Percentiles rank a stretch among this genome's conserved stretches.
Conservation (phyloP, 148 eudicot species). For the Chenopodium formosanum region DNA sequence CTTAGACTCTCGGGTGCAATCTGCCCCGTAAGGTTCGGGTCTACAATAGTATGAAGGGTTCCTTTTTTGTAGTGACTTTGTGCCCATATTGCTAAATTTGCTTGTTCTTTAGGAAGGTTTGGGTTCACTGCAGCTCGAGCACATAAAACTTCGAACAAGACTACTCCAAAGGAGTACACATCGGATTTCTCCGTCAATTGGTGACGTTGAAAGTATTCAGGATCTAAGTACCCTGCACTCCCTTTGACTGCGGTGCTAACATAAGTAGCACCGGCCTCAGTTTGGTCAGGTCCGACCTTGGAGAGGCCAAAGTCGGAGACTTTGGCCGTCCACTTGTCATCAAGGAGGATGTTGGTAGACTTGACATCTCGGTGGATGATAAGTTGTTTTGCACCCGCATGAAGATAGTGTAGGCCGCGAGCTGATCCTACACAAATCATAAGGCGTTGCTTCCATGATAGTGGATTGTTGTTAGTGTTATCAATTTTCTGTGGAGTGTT, state of each 20-base stretch:
- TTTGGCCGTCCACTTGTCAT: conserved; percentile 29
- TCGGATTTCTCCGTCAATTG: conserved; percentile 49
- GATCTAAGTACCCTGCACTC: conserved; percentile 48
- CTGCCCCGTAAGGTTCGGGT: conserved; percentile 36
- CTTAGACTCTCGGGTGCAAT: conserved; percentile 41
- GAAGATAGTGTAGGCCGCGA: conserved; percentile 30
- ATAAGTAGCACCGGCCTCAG: conserved; percentile 13
- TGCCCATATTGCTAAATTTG: conserved; percentile 44
- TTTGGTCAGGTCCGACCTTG: background rate
- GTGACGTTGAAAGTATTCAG: conserved; percentile 39
- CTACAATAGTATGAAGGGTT: conserved; percentile 35
- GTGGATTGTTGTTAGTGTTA: background rate
- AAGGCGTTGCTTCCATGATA: conserved; percentile 35
- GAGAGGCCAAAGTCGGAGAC: conserved; percentile 31
- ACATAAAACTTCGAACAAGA: conserved; percentile 52
- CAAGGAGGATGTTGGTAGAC: conserved; percentile 26
- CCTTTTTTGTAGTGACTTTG: conserved; percentile 25
- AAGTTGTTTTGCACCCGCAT: conserved; percentile 15
- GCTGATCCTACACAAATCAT: conserved; percentile 29
- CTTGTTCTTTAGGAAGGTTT: conserved; percentile 31
- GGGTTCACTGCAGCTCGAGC: conserved; percentile 32
- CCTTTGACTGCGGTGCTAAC: conserved; percentile 53
- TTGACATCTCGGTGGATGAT: conserved; percentile 31
- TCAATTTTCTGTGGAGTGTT: background rate
- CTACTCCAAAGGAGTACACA: conserved; percentile 54